Evolutionary conservation across 2,329 filamentous ascomycete species (phyloP).

Genomic region (Trichoderma aggressivum): DNA sequence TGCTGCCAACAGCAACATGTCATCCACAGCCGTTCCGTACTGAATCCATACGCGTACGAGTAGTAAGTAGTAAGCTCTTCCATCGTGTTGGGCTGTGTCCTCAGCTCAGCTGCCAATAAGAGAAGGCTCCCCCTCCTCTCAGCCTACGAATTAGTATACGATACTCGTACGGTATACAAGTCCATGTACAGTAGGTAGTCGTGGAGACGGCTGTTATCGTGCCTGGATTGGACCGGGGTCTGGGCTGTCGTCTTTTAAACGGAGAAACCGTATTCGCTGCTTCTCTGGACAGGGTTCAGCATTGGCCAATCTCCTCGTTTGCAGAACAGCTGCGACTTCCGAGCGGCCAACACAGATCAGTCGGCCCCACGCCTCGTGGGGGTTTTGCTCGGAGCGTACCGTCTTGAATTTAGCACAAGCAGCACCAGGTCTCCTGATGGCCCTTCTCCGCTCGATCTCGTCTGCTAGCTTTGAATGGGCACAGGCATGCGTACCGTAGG

Average conservation of each 20-base stretch:
- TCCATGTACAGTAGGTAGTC: neutral
- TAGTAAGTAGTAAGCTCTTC: neutral
- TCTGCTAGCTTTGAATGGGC: neutral
- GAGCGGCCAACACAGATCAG: constrained; percentile 7
- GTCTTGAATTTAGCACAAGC: neutral
- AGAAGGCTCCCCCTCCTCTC: neutral
- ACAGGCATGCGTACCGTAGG: neutral
- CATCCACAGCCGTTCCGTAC: neutral
- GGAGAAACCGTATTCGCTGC: constrained; percentile 11
- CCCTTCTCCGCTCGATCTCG: constrained; percentile 8
- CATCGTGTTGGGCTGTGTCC: neutral
- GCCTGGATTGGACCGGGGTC: constrained; percentile 9
- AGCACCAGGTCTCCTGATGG: neutral
- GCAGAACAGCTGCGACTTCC: constrained; percentile 6
- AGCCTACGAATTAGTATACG: neutral
- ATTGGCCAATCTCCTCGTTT: constrained; percentile 12
- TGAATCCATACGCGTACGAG: neutral
- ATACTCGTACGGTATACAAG: neutral
- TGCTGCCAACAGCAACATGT: neutral
- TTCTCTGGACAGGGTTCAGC: neutral
- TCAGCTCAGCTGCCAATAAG: neutral
- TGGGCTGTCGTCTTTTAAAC: neutral
- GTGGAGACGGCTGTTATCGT: neutral
- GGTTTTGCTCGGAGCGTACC: constrained; percentile 8
- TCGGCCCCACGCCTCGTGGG: constrained; percentile 16